phyloP scores from a whole-genome alignment of 345 rosid species.

The Erucastrum elatum region DNA sequence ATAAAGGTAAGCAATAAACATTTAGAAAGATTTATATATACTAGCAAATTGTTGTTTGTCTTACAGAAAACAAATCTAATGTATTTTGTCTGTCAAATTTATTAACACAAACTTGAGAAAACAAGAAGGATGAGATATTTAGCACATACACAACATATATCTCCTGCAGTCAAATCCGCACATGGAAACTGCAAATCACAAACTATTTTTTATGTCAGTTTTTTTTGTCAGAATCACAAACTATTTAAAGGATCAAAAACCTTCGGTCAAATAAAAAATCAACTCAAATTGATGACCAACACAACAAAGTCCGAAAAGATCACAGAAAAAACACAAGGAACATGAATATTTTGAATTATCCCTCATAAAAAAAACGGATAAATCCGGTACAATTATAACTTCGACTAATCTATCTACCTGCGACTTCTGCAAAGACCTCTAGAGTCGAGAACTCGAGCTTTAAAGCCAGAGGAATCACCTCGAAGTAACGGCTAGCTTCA shows the following conservation, averaged over 20 bases:
- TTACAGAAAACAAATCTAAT: neutral
- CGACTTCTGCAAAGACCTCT: neutral
- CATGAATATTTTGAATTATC: neutral
- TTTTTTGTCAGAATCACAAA: neutral
- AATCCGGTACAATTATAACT: neutral
- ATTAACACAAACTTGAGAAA: neutral
- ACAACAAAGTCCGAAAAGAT: too few relatives aligned
- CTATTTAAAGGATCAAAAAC: neutral
- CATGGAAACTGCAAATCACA: neutral
- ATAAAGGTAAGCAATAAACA: neutral
- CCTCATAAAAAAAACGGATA: neutral
- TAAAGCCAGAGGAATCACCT: neutral
- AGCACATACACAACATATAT: neutral
- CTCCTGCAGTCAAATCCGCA: neutral
- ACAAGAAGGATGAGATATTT: neutral
- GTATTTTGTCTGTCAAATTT: neutral
- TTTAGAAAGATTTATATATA: neutral
- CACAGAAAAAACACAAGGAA: neutral
- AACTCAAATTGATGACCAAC: neutral
- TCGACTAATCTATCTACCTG: neutral
- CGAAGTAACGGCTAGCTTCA: neutral
- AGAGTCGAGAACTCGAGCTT: neutral
- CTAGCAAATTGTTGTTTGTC: neutral
- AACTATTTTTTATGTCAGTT: neutral
- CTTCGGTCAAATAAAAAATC: neutral